Evolutionary conservation across 2,329 filamentous ascomycete genomes (phyloP).

Genomic region (Neofusicoccum umdonicola): DNA sequence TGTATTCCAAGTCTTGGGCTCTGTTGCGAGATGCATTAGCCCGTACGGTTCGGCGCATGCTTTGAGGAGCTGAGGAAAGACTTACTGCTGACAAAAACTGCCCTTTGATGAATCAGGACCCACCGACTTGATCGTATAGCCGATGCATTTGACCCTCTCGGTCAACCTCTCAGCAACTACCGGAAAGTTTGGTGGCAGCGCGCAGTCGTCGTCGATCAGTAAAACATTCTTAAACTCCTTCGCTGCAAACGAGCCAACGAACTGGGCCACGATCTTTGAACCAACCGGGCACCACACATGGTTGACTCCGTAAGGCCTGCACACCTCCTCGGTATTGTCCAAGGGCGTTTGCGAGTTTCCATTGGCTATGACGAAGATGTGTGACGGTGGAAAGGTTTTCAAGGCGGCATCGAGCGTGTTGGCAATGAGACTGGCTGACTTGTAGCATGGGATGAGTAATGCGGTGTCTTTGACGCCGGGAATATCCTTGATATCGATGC

Average conservation of each 20-base stretch:
- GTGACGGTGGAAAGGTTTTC: slow-evolving; percentile 43
- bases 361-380: slow-evolving; percentile 51
- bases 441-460: slow-evolving; percentile 50
- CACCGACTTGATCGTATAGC: slow-evolving; percentile 48
- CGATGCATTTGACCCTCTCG: slow-evolving; percentile 42
- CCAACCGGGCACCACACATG: slow-evolving; percentile 51
- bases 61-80: too few relatives aligned
- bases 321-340: slow-evolving; percentile 49
- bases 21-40: too few relatives aligned
- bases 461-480: slow-evolving; percentile 30
- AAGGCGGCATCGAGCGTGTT: slow-evolving; percentile 45
- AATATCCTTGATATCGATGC: too few relatives aligned
- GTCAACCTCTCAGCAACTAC: slow-evolving; percentile 23
- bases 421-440: slow-evolving; percentile 43
- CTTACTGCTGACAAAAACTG: too few relatives aligned
- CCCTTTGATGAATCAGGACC: too few relatives aligned
- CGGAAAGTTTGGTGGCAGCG: slow-evolving; percentile 48
- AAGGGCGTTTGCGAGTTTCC: slow-evolving; percentile 48
- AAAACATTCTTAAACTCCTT: slow-evolving; percentile 47
- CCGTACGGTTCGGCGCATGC: too few relatives aligned
- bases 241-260: slow-evolving; percentile 48
- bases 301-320: slow-evolving; percentile 44
- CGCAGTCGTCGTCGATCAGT: slow-evolving; percentile 52
- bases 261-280: slow-evolving; percentile 51
- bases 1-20: slow-evolving; percentile 55